Evolutionary conservation across 805 yeast genomes (phyloP).

Genomic region (Pichia rugopelliculosa): DNA sequence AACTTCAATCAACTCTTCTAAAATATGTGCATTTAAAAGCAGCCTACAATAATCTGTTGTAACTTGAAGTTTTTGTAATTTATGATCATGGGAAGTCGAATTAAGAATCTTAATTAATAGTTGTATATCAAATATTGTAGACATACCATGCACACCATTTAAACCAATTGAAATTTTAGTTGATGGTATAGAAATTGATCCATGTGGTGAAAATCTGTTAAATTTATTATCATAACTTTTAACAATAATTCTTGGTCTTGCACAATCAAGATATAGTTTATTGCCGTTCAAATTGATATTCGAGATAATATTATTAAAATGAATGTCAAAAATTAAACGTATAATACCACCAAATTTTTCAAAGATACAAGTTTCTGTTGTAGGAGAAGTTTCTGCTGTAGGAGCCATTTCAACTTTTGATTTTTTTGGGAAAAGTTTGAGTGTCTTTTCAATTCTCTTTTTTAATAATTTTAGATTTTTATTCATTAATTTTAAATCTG

Average conservation of each 20-base stretch:
- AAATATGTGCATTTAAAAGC: constrained; percentile 44
- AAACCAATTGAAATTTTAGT: constrained; percentile 29
- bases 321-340: constrained; percentile 4
- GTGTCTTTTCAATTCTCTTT: neutral
- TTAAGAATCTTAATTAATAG: constrained; percentile 38
- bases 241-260: constrained; percentile 5
- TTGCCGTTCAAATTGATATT: constrained; percentile 7
- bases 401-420: neutral
- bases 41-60: constrained; percentile 53
- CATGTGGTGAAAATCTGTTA: constrained; percentile 25
- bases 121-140: constrained; percentile 40
- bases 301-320: constrained; percentile 4
- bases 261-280: constrained; percentile 14
- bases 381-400: no score
- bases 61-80: constrained; percentile 43
- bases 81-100: constrained; percentile 22
- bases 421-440: neutral
- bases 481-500: constrained; percentile 1
- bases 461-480: neutral
- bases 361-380: neutral
- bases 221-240: constrained; percentile 14
- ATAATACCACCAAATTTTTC: neutral
- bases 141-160: constrained; percentile 31
- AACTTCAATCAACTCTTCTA: constrained; percentile 19
- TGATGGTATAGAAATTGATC: constrained; percentile 36